These are phyloP conservation scores for Phoenix roebelenii DNA, from an alignment of 176 grass and related monocot genomes.

Conservation along the genomic window DNA sequence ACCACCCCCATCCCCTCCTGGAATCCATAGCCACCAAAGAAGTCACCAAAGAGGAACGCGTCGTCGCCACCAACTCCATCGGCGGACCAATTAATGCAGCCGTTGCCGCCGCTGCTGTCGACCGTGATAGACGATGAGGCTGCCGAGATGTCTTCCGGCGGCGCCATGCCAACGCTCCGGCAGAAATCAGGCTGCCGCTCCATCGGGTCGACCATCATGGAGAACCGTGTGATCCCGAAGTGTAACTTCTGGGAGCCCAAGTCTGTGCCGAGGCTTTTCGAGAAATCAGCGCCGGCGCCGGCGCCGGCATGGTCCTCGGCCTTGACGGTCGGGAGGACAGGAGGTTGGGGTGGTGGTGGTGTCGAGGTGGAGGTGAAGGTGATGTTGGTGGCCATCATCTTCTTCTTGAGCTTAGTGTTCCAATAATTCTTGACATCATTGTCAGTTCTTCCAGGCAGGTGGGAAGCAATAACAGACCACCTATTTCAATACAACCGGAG, in stretches of 20 bases:
- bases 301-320: background rate
- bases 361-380: background rate
- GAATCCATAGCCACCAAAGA: background rate
- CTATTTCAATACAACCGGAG: constrained; percentile 17
- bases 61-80: background rate
- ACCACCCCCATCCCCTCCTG: background rate
- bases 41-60: background rate
- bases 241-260: background rate
- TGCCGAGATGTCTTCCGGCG: background rate
- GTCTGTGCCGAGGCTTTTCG: background rate
- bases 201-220: background rate
- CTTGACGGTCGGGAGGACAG: background rate
- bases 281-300: background rate
- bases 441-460: constrained; percentile 79
- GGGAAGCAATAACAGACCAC: constrained; percentile 92
- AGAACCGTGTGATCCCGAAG: background rate
- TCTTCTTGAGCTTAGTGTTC: constrained; percentile 99
- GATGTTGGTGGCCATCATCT: constrained; percentile 16
- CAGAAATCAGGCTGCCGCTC: background rate
- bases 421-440: constrained; percentile 98
- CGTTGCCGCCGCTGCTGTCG: background rate
- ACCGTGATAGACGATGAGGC: background rate
- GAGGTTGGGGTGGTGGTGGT: background rate
- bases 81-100: background rate
- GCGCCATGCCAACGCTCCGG: background rate